A percentile compares a stretch with the other conserved stretches of the same genome.
These are phyloP conservation scores for Aspergillus neoniger DNA, from an alignment of 2,329 filamentous ascomycete genomes.

Conservation along the genomic window DNA sequence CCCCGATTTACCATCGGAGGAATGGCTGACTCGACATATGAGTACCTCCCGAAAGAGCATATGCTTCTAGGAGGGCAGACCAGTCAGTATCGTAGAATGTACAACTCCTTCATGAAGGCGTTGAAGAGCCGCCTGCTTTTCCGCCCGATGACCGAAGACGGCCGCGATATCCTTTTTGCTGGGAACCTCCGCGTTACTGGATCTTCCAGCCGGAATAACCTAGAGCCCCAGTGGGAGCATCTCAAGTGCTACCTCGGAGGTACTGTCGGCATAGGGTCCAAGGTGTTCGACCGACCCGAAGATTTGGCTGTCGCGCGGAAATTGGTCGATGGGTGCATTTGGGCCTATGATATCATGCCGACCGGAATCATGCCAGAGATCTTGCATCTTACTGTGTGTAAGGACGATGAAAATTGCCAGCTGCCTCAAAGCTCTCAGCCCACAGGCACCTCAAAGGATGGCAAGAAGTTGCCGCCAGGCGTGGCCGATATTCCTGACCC, in stretches of 20 bases:
- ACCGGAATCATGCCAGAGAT: conserved; percentile 64
- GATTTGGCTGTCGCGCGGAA: conserved; percentile 59
- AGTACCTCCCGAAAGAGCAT: conserved; percentile 54
- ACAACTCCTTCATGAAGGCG: conserved; percentile 41
- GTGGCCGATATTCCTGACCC: conserved; percentile 30
- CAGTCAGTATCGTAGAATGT: conserved; percentile 48
- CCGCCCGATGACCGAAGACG: conserved; percentile 46
- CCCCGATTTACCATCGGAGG: conserved; percentile 46
- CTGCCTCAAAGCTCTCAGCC: conserved; percentile 18
- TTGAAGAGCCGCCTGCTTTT: conserved; percentile 47
- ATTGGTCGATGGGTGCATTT: conserved; percentile 62
- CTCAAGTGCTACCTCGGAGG: conserved; percentile 63
- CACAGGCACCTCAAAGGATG: conserved; percentile 8
- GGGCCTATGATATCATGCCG: conserved; percentile 60
- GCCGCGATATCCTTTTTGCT: conserved; percentile 44
- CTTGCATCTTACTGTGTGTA: conserved; percentile 56
- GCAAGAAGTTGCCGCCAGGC: conserved; percentile 29
- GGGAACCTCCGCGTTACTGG: conserved; percentile 30
- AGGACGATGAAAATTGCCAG: conserved; percentile 44
- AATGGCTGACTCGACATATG: conserved; percentile 52
- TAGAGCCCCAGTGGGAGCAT: conserved; percentile 54
- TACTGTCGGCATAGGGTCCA: conserved; percentile 62
- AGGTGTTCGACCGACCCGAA: conserved; percentile 56
- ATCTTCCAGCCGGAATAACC: conserved; percentile 16
- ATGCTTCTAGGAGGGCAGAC: conserved; percentile 46